These are phyloP conservation scores for Melanopsichium pennsylvanicum DNA, from an alignment of 1,284 basidiomycete species.

Conservation along the genomic window DNA sequence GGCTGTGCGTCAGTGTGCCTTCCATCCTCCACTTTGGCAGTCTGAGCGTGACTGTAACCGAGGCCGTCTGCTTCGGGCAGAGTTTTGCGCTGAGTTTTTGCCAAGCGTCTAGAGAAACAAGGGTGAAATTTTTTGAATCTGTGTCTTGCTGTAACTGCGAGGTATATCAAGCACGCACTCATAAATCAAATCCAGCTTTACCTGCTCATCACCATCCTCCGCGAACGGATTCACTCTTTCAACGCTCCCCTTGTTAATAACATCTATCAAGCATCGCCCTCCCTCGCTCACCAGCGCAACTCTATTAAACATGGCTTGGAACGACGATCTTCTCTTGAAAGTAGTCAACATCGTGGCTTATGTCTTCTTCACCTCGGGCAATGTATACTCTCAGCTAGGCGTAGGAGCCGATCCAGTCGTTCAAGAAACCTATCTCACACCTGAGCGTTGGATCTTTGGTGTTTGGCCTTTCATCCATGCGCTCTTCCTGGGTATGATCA, in stretches of 20 bases:
- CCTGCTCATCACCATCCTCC: background rate
- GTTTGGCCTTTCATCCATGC: slow-evolving; percentile 82
- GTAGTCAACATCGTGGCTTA: slow-evolving; percentile 81
- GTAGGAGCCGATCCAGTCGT: slow-evolving; percentile 21
- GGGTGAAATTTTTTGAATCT: too few relatives aligned
- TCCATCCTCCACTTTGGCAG: too few relatives aligned
- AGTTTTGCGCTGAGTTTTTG: too few relatives aligned
- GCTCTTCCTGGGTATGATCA: slow-evolving; percentile 75
- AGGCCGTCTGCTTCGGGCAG: too few relatives aligned
- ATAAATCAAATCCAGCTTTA: background rate
- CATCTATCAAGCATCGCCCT: background rate
- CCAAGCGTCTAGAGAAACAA: too few relatives aligned
- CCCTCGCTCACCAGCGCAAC: background rate
- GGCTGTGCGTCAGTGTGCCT: too few relatives aligned
- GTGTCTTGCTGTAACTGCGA: too few relatives aligned
- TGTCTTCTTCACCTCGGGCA: slow-evolving; percentile 83
- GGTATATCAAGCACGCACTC: too few relatives aligned
- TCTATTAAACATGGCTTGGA: slow-evolving; percentile 39
- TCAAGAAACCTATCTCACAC: slow-evolving; percentile 84
- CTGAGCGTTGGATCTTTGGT: slow-evolving; percentile 84
- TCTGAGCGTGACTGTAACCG: too few relatives aligned
- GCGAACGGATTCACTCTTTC: too few relatives aligned
- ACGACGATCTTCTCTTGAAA: slow-evolving; percentile 65
- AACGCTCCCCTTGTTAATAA: background rate
- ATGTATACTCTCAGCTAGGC: slow-evolving; percentile 80